Evolutionary conservation across 1,139 yeast species (phyloP).

Genomic region (Yamadazyma mexicana): DNA sequence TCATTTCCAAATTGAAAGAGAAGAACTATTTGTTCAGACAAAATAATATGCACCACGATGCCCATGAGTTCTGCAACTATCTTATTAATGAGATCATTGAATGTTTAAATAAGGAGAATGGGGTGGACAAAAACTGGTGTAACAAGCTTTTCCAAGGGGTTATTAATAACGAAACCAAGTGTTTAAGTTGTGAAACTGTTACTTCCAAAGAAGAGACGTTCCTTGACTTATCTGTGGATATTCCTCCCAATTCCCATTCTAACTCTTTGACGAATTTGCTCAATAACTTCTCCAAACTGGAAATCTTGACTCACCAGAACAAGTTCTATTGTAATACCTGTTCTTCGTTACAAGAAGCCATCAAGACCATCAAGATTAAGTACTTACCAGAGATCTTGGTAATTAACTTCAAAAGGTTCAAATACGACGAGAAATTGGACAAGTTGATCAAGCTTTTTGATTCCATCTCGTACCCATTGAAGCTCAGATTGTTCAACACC

Average conservation of each 20-base stretch:
- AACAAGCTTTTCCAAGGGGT: conserved; percentile 81
- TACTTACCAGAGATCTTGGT: conserved; percentile 77
- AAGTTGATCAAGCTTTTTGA: conserved; percentile 86
- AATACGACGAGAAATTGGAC: conserved; percentile 81
- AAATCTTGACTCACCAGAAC: conserved; percentile 81
- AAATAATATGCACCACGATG: conserved; percentile 93
- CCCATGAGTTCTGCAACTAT: conserved; percentile 92
- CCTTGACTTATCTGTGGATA: conserved; percentile 81
- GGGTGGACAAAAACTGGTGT: conserved; percentile 50
- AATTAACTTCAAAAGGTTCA: conserved; percentile 85
- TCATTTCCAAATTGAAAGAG: conserved; percentile 72
- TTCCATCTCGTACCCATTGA: conserved; percentile 77
- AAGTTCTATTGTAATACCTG: conserved; percentile 93
- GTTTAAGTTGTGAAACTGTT: conserved; percentile 86
- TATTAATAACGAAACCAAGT: conserved; percentile 83
- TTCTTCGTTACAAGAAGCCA: conserved; percentile 91
- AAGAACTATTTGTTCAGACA: conserved; percentile 85
- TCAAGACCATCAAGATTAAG: conserved; percentile 82
- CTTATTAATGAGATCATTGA: conserved; percentile 82
- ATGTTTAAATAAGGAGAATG: conserved; percentile 46
- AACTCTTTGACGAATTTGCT: conserved; percentile 68
- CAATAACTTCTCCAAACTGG: conserved; percentile 80
- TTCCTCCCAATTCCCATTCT: conserved; percentile 70
- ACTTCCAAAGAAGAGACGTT: conserved; percentile 85
- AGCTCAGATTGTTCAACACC: conserved; percentile 72